Base-by-base conservation (phyloP, 805 yeast species). In the Candida pseudoglaebosa region DNA sequence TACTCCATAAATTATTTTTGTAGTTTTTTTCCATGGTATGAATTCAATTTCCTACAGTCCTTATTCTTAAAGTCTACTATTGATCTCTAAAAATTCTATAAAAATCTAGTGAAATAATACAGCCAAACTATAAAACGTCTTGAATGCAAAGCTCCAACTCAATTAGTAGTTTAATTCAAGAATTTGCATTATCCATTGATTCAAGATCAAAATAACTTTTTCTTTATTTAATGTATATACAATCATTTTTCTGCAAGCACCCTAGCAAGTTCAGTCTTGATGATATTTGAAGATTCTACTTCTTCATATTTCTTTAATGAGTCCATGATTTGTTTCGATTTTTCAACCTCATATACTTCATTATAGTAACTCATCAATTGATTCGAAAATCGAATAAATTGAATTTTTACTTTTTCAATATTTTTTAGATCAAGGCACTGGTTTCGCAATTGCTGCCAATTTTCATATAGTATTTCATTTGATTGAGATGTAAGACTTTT, bases 331-430 rank as follows among this genome's bases (percentile, higher is more conserved):
- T 18, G 19, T 1, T 39, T 31, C 1, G 47, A 50, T 28, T 47
- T 43, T 0, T 47, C 49, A 1, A 40, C 31, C 19, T 39, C 29
- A 32, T 47, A 44, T 12, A 45, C 36, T 1, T 44, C 44, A 9
- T 44, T 47, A 8, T 56, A 47, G 18, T 53, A 40, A 2, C 35
- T 39, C 1, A 53, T 35, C n/a, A 60, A 39, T 19, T 43, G 39
- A 10, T 51, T 50, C 4, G 64, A 56, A 28, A 56, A 54, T 37
- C 70, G 50, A 9, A 65, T 60, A 37, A 65, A 71, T 20, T 77
- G 77, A 15, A 82, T 56, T 39, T 81, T 70, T 3, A 82, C 85
- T 43, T 71, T 75, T 50, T 84, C 91, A 41, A 75, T 72, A 18
- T 69, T 65, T 22, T 66, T 65, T 9, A 53, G 47, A 4, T 46